Percentiles rank a stretch among this genome's conserved stretches.
Conservation (phyloP, 441 rosid genomes). For the Flueggea neowawraea region DNA sequence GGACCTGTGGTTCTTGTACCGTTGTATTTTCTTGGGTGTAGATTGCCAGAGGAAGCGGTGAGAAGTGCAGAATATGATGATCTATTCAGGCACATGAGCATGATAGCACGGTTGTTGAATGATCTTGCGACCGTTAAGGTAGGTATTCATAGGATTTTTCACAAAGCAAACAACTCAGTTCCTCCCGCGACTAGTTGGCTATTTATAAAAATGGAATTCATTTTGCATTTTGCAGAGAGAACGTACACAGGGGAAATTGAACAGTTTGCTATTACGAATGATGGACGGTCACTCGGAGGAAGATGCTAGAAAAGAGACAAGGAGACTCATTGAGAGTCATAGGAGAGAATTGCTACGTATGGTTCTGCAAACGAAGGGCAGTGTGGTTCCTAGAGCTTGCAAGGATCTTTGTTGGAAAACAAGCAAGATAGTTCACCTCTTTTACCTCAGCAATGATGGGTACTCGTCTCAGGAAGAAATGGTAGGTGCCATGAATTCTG, state of each 20-base stretch:
- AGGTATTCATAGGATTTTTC: no score
- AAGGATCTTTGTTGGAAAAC: conserved; percentile 13
- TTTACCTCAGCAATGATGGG: conserved; percentile 4
- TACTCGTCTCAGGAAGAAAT: not conserved
- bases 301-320: conserved; percentile 9
- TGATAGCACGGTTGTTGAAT: conserved; percentile 10
- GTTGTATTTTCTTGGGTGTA: no score
- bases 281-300: not conserved
- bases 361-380: conserved; percentile 2
- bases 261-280: not conserved
- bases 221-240: conserved; percentile 10
- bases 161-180: no score
- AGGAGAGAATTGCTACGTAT: conserved; percentile 7
- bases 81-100: conserved; percentile 2
- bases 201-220: no score
- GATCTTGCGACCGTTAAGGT: conserved; percentile 7
- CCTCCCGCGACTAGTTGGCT: no score
- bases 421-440: conserved; percentile 2
- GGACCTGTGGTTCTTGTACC: no score
- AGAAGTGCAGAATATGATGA: conserved; percentile 6
- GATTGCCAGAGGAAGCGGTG: conserved; percentile 5
- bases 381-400: conserved; percentile 8
- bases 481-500: not conserved
- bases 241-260: conserved; percentile 11
- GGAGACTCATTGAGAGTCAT: not conserved